These are phyloP conservation scores for Corchorus capsularis DNA, from an alignment of 345 rosid genomes.

Conservation along the genomic window DNA sequence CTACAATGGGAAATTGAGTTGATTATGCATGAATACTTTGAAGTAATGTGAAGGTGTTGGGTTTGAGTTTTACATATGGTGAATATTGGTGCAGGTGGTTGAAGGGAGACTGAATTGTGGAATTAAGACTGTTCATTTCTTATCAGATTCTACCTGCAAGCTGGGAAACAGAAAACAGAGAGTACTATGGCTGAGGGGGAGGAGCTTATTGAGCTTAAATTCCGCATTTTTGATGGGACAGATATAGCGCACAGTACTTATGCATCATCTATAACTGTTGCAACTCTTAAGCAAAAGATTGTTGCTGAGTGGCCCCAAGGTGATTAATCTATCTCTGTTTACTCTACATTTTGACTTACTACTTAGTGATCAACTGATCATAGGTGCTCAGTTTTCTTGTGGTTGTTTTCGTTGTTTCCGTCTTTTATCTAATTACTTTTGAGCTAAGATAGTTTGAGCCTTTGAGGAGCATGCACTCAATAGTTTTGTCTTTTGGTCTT, in stretches of 20 bases:
- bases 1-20: background rate
- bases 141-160: constrained; percentile 23
- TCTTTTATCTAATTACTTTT: background rate
- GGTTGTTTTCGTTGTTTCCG: background rate
- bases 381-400: constrained; percentile 16
- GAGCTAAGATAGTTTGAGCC: background rate
- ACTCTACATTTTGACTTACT: constrained; percentile 5
- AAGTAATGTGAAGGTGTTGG: background rate
- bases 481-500: background rate
- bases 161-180: constrained; percentile 26
- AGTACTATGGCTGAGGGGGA: constrained; percentile 30
- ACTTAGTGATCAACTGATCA: background rate
- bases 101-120: constrained; percentile 22
- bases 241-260: constrained; percentile 44
- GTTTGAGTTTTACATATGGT: constrained; percentile 8
- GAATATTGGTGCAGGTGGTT: constrained; percentile 28
- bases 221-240: constrained; percentile 46
- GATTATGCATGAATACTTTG: background rate
- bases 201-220: constrained; percentile 40
- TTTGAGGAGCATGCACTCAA: background rate
- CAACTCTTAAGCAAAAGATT: constrained; percentile 43
- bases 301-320: constrained; percentile 55
- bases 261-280: constrained; percentile 34
- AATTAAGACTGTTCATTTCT: constrained; percentile 17
- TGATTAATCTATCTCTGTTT: constrained; percentile 18